These are phyloP conservation scores for Schizosaccharomyces japonicus DNA, from an alignment of 805 yeast genomes.

Conservation along the genomic window DNA sequence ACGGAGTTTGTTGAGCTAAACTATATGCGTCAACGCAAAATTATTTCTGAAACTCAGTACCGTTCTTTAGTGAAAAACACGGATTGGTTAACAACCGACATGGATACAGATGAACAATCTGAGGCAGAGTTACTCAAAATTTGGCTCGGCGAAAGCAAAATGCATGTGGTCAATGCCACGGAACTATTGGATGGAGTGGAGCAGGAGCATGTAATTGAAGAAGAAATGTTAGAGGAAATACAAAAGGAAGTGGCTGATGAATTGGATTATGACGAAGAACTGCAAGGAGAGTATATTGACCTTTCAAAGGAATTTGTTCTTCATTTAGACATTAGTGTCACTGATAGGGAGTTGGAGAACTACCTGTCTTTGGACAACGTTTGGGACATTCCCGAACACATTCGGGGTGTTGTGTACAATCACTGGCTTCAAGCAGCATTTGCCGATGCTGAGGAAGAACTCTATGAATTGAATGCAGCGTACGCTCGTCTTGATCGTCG, in stretches of 20 bases:
- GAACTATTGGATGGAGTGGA: neutral
- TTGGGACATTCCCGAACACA: constrained; percentile 1
- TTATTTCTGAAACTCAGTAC: neutral
- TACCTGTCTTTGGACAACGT: neutral
- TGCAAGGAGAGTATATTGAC: neutral
- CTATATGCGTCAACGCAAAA: neutral
- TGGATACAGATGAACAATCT: neutral
- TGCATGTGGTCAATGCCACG: neutral
- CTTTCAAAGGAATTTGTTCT: neutral
- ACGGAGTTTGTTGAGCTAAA: neutral
- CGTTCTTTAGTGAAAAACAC: neutral
- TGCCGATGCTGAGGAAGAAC: neutral
- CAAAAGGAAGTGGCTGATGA: neutral
- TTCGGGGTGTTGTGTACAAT: neutral
- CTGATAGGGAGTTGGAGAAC: neutral
- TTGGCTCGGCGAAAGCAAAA: neutral
- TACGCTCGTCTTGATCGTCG: neutral
- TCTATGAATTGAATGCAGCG: neutral
- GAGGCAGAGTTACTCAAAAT: neutral
- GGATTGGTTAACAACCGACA: neutral
- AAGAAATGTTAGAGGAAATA: neutral
- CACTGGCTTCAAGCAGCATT: neutral
- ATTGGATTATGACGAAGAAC: neutral
- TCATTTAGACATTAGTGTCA: neutral
- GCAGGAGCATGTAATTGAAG: neutral